Base-by-base conservation (phyloP, 352 stramenopile species). In the Globisporangium megalacanthum region DNA sequence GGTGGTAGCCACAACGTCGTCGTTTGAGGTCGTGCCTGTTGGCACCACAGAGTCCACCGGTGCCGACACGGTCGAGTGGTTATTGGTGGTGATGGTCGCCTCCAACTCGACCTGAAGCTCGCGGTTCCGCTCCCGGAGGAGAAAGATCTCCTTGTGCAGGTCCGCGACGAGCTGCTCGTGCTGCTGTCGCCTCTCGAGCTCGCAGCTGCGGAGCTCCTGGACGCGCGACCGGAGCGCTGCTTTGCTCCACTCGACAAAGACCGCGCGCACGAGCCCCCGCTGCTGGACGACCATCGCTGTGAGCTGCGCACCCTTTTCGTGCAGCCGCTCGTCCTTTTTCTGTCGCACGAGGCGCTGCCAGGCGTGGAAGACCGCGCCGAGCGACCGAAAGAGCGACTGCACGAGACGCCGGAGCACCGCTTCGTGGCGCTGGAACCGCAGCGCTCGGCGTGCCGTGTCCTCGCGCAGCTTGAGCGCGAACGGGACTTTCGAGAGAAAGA, bases 201-300 rank as follows among this genome's bases (percentile, higher is more conserved):
- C 67, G 10, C 44, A 59, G 15, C 49, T 56, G 49, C 70, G 56
- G 44, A 82, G 56, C n/a, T 61, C 33, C 25, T 60, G 62, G 11
- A 73, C 54, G 22, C 69, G 69, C 22, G 50, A 49, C 1, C 46
- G 46, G 14, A 73, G 39, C 7, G 66, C 54, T 19, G 49, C 55
- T 54, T 79, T 79, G 56, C 62, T 77, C 75, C 75, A 86, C 52
- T 74, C 75, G 36, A 81, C 63, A 50, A 86, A 86, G 11, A 75
- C 64, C n/a, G 66, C 60, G 2, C 75, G 73, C 29, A 77, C 56
- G 29, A 77, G 73, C 3, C 73, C 73, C 8, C 73, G 72, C 52
- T 83, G 75, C 36, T 78, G 61, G 15, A 86, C 61, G 14, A 86
- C 65, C 69, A 76, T 77, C 3, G 73, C 68, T 13, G 75, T 83